These are phyloP conservation scores for Pythium pyrilobum DNA, from an alignment of 352 stramenopile genomes.

Conservation along the genomic window DNA sequence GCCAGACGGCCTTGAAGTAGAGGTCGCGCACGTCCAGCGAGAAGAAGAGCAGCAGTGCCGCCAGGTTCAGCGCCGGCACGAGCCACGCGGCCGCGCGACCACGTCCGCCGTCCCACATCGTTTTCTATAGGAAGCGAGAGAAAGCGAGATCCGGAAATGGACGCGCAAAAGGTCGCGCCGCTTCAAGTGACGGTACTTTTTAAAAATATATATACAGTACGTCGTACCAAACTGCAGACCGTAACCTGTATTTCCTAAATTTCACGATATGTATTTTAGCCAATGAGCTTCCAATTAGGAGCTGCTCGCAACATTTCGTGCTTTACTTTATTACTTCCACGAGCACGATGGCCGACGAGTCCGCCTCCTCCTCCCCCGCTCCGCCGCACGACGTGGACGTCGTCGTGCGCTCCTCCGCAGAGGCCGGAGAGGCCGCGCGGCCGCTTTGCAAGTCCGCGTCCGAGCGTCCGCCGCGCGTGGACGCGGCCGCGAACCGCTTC, in stretches of 20 bases:
- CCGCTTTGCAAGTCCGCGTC: background rate
- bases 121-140: too few species aligned
- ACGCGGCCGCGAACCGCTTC: conserved; percentile 43
- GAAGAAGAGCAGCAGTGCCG: conserved; percentile 24
- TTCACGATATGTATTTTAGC: too few species aligned
- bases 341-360: background rate
- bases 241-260: background rate
- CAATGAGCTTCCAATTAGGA: too few species aligned
- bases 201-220: too few species aligned
- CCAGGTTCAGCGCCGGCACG: conserved; percentile 18
- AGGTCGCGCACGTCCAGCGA: conserved; percentile 30
- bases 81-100: conserved; percentile 5
- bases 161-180: too few species aligned
- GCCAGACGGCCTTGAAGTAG: conserved; percentile 26
- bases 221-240: too few species aligned
- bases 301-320: background rate
- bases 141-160: too few species aligned
- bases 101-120: too few species aligned
- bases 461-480: background rate
- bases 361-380: background rate
- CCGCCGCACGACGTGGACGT: background rate
- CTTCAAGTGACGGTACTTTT: too few species aligned
- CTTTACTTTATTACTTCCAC: too few species aligned
- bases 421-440: background rate
- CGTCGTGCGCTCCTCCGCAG: background rate